Evolutionary conservation across 2,329 filamentous ascomycete species (phyloP), one percentile per base, ranked within the genome.

Genomic region (Pestalotiopsis sp.): DNA sequence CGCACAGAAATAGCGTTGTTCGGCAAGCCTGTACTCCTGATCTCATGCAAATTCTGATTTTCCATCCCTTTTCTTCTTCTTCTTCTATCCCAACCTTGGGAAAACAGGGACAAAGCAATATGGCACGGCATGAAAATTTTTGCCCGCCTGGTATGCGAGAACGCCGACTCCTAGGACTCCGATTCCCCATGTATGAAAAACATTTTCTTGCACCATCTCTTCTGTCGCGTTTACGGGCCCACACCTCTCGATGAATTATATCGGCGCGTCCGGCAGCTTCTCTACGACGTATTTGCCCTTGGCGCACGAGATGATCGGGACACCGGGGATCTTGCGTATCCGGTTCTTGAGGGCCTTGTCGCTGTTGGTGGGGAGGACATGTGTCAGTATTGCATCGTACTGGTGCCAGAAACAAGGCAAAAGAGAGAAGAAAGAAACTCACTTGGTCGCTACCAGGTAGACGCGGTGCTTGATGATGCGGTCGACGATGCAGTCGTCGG

Each of bases 221-320:
- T 3, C n/a, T 41, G 7, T 13, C 14, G 27, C 38, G 11, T 20
- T 14, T 31, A 20, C 20, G 20, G 7, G 17, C 11, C 49, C 14
- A 2, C 3, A 23, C 17, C 9, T 20, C 20, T 13, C 14, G n/a
- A n/a, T 38, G 7, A 9, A 36, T 9, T 69, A 69, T 25, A 59
- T 59, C 17, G 68, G 63, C 57, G 66, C 68, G 25, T 70, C 68
- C 4, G 68, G 68, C 36, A 70, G 61, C 39, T 59, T 68, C 85
- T 98, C 96, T 76, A 99, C 96, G 62, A 95, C 91, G 81, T 98
- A 98, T 81, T 98, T 98, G 60, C 93, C 94, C 76, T 93, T 88
- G 5, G 92, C 93, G 36, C 96, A 93, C 76, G 91, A 94, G 85
- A 97, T 87, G 74, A 93, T 89, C 31, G 91, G 91, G 68, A 92